Base-by-base conservation (phyloP, 768 basidiomycete species). In the Termitomyces eurrhizus region DNA sequence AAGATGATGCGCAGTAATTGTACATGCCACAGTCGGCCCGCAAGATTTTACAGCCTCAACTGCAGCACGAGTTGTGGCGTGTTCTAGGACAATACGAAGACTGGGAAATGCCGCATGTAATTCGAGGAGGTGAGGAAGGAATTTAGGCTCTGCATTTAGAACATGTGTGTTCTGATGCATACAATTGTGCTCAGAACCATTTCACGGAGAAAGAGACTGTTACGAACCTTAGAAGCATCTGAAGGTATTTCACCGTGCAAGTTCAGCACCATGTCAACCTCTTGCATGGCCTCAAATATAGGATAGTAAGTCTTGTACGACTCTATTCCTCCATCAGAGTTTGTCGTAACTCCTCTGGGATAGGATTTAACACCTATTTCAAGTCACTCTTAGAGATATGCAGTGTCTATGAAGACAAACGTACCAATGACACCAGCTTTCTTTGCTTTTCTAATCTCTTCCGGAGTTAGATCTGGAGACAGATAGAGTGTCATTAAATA, bases 401-500 rank as follows among this genome's bases (percentile, higher is more conserved):
- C 14, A 41, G 57, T 57, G 16, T 24, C 16, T 48, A 2, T 54
- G 79, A 78, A 48, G 7, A 46, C 8, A 46, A 13, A 64, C 76
- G 42, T 58, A 79, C 80, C 92, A 50, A 82, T 83, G 63, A 99
- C 84, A 21, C 97, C 96, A 18, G 90, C 89, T 39, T 79, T 74
- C 57, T 89, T 89, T 13, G 96, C 97, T 73, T 92, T 95, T 67
- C 83, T 82, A 67, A 98, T 88, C 70, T 97, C 94, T 21, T 89
- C 88, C 6, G 94, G 92, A 2, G 94, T 96, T 59, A 98, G 83
- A 52, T 90, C 88, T 0, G 90, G 89, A 42, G 89, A 92, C n/a
- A 99, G 84, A 75, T 98, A 99, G 46, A 99, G 79, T 1, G 95
- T 96, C 92, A 98, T 96, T 32, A 99, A 80, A 77, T 93, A 96